phyloP scores from a whole-genome alignment of 2,329 filamentous ascomycete genomes.

The Calcarisporium arbuscula region DNA sequence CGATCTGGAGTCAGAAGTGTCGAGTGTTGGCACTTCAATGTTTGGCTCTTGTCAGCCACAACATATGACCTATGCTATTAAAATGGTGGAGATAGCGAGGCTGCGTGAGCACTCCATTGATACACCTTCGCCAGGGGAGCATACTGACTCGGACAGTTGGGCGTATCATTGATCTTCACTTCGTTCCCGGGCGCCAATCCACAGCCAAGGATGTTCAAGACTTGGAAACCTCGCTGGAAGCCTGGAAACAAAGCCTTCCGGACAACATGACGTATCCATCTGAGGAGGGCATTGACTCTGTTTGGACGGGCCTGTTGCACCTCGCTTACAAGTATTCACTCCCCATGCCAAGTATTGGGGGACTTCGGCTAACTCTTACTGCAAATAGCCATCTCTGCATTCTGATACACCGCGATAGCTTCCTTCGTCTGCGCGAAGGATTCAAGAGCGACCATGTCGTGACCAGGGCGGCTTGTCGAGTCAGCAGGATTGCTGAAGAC shows the following conservation, averaged over 20 bases:
- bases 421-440: conserved; percentile 20
- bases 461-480: conserved; percentile 24
- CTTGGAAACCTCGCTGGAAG: conserved; percentile 23
- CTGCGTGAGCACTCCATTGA: conserved; percentile 20
- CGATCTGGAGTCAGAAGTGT: conserved; percentile 24
- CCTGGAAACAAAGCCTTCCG: conserved; percentile 27
- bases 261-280: conserved; percentile 20
- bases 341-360: background rate
- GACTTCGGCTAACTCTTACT: background rate
- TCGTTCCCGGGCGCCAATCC: conserved; percentile 25
- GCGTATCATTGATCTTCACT: conserved; percentile 28
- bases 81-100: conserved; percentile 30
- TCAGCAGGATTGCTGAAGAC: conserved; percentile 31
- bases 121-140: too few relatives aligned
- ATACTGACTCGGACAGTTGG: too few relatives aligned
- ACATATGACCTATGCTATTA: conserved; percentile 28
- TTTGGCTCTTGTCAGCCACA: conserved; percentile 25
- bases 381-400: conserved; percentile 25
- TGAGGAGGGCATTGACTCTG: conserved; percentile 26
- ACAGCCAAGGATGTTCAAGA: conserved; percentile 19
- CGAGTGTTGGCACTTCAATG: conserved; percentile 12
- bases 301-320: conserved; percentile 30
- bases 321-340: conserved; percentile 27
- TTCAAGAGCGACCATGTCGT: conserved; percentile 22
- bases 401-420: conserved; percentile 27